Evolutionary conservation across 177 flowering plant genomes (phyloP), one percentile per base, ranked within the genome.

Genomic region (Vitis hybrid): DNA sequence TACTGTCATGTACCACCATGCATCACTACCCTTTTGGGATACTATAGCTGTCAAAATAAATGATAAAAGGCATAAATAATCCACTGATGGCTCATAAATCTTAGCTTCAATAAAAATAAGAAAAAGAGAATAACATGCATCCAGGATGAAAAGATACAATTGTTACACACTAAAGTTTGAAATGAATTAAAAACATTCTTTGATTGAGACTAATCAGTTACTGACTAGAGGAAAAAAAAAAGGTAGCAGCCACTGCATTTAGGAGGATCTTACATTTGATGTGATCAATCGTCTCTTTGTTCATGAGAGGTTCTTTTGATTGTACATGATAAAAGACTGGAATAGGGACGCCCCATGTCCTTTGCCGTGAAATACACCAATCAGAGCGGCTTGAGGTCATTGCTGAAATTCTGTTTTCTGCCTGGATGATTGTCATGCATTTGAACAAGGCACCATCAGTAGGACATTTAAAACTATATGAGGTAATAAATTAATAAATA

Each of bases 301-400:
- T 90, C 93, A 95, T 84, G 63, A 95, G 82, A 64, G 97, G 97
- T 75, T 95, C 91, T 85, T 82, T 91, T 24, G 99, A 64, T 17
- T 84, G 73, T 64, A 84, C 82, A 81, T 95, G 92, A 85, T 93
- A 93, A 76, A 95, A 95, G 48, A 89, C 98, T 58, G 99, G 99
- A 80, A 95, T 95, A 20, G 99, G 99, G 51, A 95, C 97, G 66
- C 99, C 99, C 99, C 99, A 95, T 56, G 92, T 87, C 82, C 99
- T 86, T 86, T 95, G 99, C 64, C 99, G 86, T 68, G 99, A 95
- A 75, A 95, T 95, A 77, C 99, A 95, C 99, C 99, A 95, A 79
- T 95, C 99, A 69, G 98, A 89, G 76, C 97, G 94, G 79, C 89
- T 82, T 56, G 94, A 90, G 49, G 93, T 91, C 99, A 95, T 95